Percentiles rank a stretch among this genome's conserved stretches.
phyloP scores from a whole-genome alignment of 306 rosid species.

The Clitoria ternatea region DNA sequence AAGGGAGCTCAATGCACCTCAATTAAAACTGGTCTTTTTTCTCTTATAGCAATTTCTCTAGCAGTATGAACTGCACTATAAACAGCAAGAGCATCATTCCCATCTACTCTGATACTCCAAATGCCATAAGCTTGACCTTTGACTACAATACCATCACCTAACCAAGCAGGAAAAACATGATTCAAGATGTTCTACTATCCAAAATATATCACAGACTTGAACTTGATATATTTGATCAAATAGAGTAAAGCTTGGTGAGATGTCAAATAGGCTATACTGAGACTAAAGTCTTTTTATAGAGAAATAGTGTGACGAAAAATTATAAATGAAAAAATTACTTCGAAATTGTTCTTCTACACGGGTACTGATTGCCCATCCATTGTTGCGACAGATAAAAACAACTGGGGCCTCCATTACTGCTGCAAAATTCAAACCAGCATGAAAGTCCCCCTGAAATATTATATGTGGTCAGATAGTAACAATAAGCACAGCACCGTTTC shows the following conservation, averaged over 20 bases:
- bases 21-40: constrained; percentile 56
- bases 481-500: neutral
- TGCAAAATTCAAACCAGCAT: constrained; percentile 56
- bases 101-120: constrained; percentile 63
- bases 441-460: constrained; percentile 59
- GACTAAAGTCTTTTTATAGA: too few species aligned
- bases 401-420: constrained; percentile 60
- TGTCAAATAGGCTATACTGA: neutral
- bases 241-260: neutral
- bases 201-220: constrained; percentile 5
- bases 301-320: neutral
- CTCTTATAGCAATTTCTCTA: constrained; percentile 52
- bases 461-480: neutral
- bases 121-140: constrained; percentile 70
- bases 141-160: constrained; percentile 76
- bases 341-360: constrained; percentile 55
- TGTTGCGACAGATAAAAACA: constrained; percentile 51
- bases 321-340: constrained; percentile 29
- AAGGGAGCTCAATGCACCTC: constrained; percentile 43
- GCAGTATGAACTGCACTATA: constrained; percentile 57
- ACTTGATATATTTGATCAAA: neutral
- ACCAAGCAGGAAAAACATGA: constrained; percentile 9
- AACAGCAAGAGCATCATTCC: constrained; percentile 74
- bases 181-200: neutral
- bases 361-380: constrained; percentile 68